A percentile compares a stretch with the other conserved stretches of the same genome.
These are phyloP conservation scores for Protomyces lactucae-debilis DNA, from an alignment of 1,139 yeast species.

Conservation along the genomic window DNA sequence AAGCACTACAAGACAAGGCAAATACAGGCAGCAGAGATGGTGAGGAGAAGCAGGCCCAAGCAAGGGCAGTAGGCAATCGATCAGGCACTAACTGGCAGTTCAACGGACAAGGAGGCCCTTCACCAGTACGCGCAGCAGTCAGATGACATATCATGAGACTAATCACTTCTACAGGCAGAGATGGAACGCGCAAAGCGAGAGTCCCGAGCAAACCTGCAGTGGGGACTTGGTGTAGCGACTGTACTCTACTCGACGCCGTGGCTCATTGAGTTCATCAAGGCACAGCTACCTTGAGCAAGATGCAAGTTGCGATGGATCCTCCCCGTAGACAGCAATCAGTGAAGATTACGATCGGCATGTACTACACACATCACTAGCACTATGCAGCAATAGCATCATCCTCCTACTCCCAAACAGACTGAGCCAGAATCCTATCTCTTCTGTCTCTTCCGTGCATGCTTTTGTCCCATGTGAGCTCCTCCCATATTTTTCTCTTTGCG, in stretches of 20 bases:
- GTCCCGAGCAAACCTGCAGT: conserved; percentile 14
- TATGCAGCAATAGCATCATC: too few species aligned
- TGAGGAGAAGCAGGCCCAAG: too few species aligned
- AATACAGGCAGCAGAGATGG: too few species aligned
- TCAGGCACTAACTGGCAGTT: not conserved
- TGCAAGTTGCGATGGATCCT: too few species aligned
- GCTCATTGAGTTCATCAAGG: conserved; percentile 19
- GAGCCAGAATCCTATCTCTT: too few species aligned
- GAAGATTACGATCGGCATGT: too few species aligned
- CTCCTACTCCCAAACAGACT: too few species aligned
- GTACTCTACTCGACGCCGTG: conserved; percentile 19
- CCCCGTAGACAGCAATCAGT: too few species aligned
- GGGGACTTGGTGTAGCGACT: conserved; percentile 15
- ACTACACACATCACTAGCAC: too few species aligned
- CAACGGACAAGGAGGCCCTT: conserved; percentile 26
- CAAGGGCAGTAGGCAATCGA: not conserved
- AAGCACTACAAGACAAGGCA: not conserved
- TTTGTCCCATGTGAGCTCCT: not conserved
- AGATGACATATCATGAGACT: not conserved
- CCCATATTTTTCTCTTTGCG: not conserved
- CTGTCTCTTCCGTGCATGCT: too few species aligned
- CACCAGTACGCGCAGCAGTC: not conserved
- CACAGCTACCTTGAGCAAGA: conserved; percentile 10
- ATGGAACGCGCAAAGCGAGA: conserved; percentile 19
- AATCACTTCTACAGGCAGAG: conserved; percentile 8